phyloP scores from a whole-genome alignment of 2,329 filamentous ascomycete genomes.

The Fusarium lyarnte region DNA sequence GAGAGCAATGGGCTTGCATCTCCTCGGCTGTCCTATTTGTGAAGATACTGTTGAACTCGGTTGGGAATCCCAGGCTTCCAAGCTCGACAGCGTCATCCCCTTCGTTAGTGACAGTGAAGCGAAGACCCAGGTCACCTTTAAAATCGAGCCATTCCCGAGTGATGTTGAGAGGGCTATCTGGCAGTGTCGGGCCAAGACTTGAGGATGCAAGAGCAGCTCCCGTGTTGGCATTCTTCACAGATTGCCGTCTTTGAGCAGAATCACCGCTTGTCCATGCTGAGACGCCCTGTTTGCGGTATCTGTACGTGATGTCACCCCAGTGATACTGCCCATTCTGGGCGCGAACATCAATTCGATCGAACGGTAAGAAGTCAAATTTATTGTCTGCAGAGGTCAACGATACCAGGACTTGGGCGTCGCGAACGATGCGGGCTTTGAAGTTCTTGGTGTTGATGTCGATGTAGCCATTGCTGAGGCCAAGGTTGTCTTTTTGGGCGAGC shows the following conservation, averaged over 20 bases:
- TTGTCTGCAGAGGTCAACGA: slow-evolving; percentile 55
- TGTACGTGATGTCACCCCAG: slow-evolving; percentile 65
- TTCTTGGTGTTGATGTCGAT: slow-evolving; percentile 52
- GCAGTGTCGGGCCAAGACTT: slow-evolving; percentile 54
- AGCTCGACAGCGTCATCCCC: slow-evolving; percentile 57
- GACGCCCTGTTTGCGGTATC: slow-evolving; percentile 56
- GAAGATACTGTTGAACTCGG: slow-evolving; percentile 72
- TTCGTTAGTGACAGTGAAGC: slow-evolving; percentile 61
- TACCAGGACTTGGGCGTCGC: slow-evolving; percentile 58
- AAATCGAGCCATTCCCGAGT: slow-evolving; percentile 62
- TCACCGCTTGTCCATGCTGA: slow-evolving; percentile 58
- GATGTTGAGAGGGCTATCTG: slow-evolving; percentile 53
- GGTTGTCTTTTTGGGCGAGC: slow-evolving; percentile 27
- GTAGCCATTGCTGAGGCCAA: slow-evolving; percentile 54
- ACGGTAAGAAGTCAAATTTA: slow-evolving; percentile 65
- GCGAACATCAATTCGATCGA: slow-evolving; percentile 58
- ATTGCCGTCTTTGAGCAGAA: slow-evolving; percentile 53
- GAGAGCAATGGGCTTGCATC: slow-evolving; percentile 61
- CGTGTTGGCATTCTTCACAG: slow-evolving; percentile 32
- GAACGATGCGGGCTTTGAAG: slow-evolving; percentile 55
- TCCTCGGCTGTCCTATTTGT: slow-evolving; percentile 58
- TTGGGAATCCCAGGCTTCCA: slow-evolving; percentile 66
- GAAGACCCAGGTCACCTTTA: slow-evolving; percentile 59
- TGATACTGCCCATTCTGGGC: slow-evolving; percentile 65
- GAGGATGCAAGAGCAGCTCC: slow-evolving; percentile 50